phyloP scores from a whole-genome alignment of 306 rosid genomes.

The Pyrus pyrifolia region DNA sequence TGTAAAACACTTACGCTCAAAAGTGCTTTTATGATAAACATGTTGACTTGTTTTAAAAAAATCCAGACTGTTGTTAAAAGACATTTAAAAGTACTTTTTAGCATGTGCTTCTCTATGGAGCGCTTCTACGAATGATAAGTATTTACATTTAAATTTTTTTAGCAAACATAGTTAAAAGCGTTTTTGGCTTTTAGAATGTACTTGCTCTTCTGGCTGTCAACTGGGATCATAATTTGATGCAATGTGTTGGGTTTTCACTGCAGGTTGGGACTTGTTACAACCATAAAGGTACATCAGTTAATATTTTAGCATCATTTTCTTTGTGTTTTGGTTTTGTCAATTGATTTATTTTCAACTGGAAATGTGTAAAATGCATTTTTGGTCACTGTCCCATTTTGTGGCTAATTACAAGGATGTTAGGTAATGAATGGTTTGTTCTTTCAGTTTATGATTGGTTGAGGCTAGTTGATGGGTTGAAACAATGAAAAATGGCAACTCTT shows the following conservation, averaged over 20 bases:
- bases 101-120: too few relatives aligned
- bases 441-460: background rate
- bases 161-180: background rate
- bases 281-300: background rate
- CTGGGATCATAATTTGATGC: background rate
- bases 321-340: background rate
- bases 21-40: background rate
- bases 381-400: background rate
- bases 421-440: background rate
- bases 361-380: background rate
- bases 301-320: background rate
- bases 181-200: background rate
- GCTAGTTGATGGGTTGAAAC: background rate
- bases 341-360: background rate
- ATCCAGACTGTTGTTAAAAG: too few relatives aligned
- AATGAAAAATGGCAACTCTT: background rate
- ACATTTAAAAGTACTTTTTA: too few relatives aligned
- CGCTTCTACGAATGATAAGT: too few relatives aligned
- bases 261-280: background rate
- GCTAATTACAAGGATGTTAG: background rate
- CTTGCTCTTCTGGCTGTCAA: background rate
- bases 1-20: too few relatives aligned
- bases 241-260: background rate
- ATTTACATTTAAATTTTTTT: too few relatives aligned
- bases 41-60: too few relatives aligned